These are phyloP conservation scores for Plasmopara halstedii DNA, from an alignment of 352 stramenopile genomes.

Conservation along the genomic window DNA sequence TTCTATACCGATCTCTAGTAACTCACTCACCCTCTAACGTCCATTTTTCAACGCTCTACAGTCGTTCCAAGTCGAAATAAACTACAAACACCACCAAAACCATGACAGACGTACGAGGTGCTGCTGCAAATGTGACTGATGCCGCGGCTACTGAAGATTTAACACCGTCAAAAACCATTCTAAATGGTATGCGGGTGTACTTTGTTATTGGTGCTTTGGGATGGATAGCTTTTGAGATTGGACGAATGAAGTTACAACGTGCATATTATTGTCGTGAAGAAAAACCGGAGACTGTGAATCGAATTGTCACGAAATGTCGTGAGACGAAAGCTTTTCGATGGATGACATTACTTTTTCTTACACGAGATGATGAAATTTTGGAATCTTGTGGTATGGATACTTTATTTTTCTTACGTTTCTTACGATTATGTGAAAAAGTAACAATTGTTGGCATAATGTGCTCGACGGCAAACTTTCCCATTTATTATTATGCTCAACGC, in stretches of 20 bases:
- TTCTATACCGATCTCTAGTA: too few relatives aligned
- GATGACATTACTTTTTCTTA: constrained; percentile 46
- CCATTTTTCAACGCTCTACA: too few relatives aligned
- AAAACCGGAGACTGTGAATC: constrained; percentile 43
- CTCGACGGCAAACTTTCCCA: constrained; percentile 61
- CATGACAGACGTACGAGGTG: constrained; percentile 25
- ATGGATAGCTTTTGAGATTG: constrained; percentile 63
- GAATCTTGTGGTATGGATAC: constrained; percentile 71
- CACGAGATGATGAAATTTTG: constrained; percentile 60
- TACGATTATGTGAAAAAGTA: constrained; percentile 66
- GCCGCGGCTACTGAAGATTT: constrained; percentile 38
- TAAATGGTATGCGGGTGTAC: constrained; percentile 56
- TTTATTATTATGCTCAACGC: constrained; percentile 60
- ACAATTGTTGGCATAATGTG: constrained; percentile 45
- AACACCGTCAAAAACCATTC: constrained; percentile 55
- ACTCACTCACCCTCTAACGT: too few relatives aligned
- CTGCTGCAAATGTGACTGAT: constrained; percentile 26
- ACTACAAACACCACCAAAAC: too few relatives aligned
- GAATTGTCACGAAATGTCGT: constrained; percentile 29
- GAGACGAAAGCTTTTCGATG: constrained; percentile 37
- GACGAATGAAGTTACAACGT: constrained; percentile 40
- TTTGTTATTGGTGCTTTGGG: constrained; percentile 51
- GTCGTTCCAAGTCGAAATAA: too few relatives aligned
- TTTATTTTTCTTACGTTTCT: constrained; percentile 73
- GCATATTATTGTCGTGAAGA: constrained; percentile 75